These are phyloP conservation scores for Diaporthe helianthi DNA, from an alignment of 2,329 filamentous ascomycete genomes.

Conservation along the genomic window DNA sequence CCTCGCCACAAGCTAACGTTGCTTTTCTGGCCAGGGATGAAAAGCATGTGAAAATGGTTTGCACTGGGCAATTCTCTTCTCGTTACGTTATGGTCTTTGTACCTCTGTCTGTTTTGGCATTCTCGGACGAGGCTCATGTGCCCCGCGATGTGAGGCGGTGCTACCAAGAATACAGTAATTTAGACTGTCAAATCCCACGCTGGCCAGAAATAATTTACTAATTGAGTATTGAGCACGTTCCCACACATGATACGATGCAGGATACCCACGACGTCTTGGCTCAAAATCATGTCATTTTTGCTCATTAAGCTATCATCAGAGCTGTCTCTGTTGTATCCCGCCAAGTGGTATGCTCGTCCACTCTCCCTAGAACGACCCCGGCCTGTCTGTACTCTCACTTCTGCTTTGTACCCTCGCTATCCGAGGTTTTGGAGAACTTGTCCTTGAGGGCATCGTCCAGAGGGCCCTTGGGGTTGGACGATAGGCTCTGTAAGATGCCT, in stretches of 20 bases:
- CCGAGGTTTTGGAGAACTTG: constrained; percentile 62
- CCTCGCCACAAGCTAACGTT: constrained; percentile 3
- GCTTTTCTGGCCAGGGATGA: neutral
- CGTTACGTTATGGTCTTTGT: too few species aligned
- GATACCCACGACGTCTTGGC: neutral
- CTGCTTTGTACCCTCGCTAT: constrained; percentile 1
- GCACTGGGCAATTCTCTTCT: too few species aligned
- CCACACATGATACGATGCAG: neutral
- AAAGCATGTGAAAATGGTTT: constrained; percentile 4
- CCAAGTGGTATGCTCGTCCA: neutral
- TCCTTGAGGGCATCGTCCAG: constrained; percentile 67
- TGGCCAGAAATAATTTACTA: neutral
- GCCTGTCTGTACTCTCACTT: neutral
- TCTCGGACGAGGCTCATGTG: neutral
- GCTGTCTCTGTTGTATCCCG: neutral
- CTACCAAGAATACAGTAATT: neutral
- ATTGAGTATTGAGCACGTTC: neutral
- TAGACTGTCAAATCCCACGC: neutral
- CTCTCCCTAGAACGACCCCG: neutral
- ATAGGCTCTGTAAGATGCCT: constrained; percentile 50
- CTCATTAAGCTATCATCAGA: neutral
- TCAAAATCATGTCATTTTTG: neutral
- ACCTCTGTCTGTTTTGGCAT: neutral
- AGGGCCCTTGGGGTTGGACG: constrained; percentile 70
- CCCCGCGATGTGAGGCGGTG: neutral